Evolutionary conservation across 345 rosid genomes (phyloP).

Genomic region (Melaleuca alternifolia): DNA sequence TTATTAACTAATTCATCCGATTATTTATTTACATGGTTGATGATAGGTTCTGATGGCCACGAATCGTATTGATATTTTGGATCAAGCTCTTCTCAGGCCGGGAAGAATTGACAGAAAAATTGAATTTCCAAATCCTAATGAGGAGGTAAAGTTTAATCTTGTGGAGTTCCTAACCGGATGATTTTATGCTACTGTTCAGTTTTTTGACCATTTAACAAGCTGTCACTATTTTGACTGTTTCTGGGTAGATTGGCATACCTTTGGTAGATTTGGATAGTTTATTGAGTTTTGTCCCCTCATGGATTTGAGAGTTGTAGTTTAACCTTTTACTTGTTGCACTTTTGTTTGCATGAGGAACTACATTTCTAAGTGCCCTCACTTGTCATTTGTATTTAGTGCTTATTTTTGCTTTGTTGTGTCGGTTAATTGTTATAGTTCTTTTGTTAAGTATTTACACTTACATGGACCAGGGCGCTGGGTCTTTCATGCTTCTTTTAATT

Average conservation of each 20-base stretch:
- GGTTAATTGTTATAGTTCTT: background rate
- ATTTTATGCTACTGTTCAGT: background rate
- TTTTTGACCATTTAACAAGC: background rate
- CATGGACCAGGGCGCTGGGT: background rate
- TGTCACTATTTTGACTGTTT: background rate
- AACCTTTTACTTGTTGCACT: background rate
- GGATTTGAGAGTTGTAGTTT: background rate
- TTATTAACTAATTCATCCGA: background rate
- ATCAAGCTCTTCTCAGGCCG: slow-evolving; percentile 98
- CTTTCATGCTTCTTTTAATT: background rate
- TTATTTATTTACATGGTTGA: background rate
- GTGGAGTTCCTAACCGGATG: background rate
- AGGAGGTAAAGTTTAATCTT: slow-evolving; percentile 40
- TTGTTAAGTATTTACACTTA: background rate
- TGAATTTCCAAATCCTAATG: slow-evolving; percentile 98
- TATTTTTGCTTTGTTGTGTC: background rate
- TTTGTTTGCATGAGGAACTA: background rate
- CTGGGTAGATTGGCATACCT: background rate
- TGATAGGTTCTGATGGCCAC: slow-evolving; percentile 98
- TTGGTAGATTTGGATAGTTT: background rate
- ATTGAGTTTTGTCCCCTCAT: background rate
- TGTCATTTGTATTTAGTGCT: background rate
- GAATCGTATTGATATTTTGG: slow-evolving; percentile 91
- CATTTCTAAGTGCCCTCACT: background rate
- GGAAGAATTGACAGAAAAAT: slow-evolving; percentile 97